Evolutionary conservation across 306 rosid species (phyloP).

Genomic region (Citrullus mucosospermus): DNA sequence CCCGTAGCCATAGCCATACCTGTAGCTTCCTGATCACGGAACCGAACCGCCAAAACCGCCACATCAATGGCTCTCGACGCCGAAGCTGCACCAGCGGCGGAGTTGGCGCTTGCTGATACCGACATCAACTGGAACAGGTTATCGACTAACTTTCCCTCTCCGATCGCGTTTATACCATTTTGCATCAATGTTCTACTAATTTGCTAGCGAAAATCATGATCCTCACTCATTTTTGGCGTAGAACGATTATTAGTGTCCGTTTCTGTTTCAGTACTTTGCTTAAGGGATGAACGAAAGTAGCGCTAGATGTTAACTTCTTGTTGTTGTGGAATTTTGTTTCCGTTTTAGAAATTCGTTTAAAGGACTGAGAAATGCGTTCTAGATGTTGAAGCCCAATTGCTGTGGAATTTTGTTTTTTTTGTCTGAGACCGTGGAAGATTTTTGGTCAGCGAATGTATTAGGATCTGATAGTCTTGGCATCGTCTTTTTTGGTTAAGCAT

Average conservation of each 20-base stretch:
- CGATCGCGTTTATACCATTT: background rate
- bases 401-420: background rate
- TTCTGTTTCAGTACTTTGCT: background rate
- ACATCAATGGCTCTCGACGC: slow-evolving; percentile 33
- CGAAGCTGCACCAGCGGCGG: slow-evolving; percentile 26
- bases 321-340: background rate
- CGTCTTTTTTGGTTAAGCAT: background rate
- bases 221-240: background rate
- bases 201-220: background rate
- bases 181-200: background rate
- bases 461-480: background rate
- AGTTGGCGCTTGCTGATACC: slow-evolving; percentile 53
- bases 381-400: background rate
- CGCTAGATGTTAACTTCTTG: background rate
- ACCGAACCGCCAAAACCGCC: background rate
- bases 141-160: background rate
- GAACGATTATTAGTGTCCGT: background rate
- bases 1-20: background rate
- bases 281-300: background rate
- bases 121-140: slow-evolving; percentile 85
- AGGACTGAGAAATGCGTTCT: background rate
- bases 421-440: background rate
- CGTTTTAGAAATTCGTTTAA: background rate
- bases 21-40: background rate
- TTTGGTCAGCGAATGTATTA: background rate